A percentile compares a stretch with the other conserved stretches of the same genome.
Conservation (phyloP, 306 rosid genomes). For the Cicer chorassanicum region DNA sequence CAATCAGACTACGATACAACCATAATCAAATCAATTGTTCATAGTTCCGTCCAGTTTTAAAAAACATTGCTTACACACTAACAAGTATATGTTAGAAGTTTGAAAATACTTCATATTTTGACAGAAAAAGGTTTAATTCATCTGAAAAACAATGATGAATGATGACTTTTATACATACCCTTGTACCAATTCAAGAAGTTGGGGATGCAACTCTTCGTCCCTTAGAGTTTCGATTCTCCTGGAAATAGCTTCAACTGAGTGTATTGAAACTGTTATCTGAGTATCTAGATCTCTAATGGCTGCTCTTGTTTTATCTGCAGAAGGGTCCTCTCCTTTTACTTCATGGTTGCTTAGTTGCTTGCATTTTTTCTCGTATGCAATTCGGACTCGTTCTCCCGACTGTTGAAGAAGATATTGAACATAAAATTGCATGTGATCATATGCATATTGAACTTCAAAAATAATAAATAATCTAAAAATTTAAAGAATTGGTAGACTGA, state of each 20-base stretch:
- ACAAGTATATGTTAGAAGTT: not conserved
- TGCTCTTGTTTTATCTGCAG: constrained; percentile 73
- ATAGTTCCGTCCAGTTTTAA: too few relatives aligned
- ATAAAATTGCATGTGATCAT: constrained; percentile 40
- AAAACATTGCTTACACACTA: not conserved
- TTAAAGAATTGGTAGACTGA: not conserved
- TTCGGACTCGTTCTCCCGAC: constrained; percentile 82
- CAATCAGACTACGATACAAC: too few relatives aligned
- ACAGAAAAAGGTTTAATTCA: constrained; percentile 14
- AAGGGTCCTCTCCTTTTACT: constrained; percentile 72
- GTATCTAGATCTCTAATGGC: constrained; percentile 81
- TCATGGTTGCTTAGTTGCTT: constrained; percentile 79
- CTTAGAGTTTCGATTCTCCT: constrained; percentile 82
- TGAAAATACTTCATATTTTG: constrained; percentile 23
- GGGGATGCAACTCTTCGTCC: constrained; percentile 92
- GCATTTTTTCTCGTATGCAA: constrained; percentile 80
- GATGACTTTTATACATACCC: constrained; percentile 62
- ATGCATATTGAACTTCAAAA: constrained; percentile 25
- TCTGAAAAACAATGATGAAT: constrained; percentile 13
- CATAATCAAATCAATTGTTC: too few relatives aligned
- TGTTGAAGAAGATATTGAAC: constrained; percentile 50
- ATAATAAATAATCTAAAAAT: constrained; percentile 28
- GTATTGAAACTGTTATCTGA: constrained; percentile 89
- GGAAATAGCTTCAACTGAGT: constrained; percentile 84
- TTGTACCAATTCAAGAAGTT: constrained; percentile 74